phyloP scores from a whole-genome alignment of 306 rosid species.

The Prunus armeniaca region DNA sequence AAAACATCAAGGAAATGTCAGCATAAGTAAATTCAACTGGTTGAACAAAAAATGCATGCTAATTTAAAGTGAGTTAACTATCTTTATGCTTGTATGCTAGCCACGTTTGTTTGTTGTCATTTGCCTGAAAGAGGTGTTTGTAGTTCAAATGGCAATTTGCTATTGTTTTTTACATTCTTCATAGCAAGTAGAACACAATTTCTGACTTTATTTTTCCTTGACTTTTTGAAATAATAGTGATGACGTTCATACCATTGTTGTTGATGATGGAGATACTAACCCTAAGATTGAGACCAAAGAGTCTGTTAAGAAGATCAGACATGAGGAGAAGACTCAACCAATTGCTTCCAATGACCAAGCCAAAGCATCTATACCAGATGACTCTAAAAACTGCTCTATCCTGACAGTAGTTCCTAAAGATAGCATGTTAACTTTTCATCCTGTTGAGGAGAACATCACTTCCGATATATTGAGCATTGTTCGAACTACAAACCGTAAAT shows the following conservation, averaged over 20 bases:
- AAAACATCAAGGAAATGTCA: neutral
- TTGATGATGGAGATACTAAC: slow-evolving; percentile 43
- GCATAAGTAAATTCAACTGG: neutral
- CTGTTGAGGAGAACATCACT: slow-evolving; percentile 31
- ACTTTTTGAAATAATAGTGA: slow-evolving; percentile 29
- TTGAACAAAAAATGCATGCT: slow-evolving; percentile 8
- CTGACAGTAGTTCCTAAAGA: slow-evolving; percentile 26
- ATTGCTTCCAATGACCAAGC: slow-evolving; percentile 24
- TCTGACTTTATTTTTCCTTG: slow-evolving; percentile 21
- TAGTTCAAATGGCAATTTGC: slow-evolving; percentile 23
- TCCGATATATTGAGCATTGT: slow-evolving; percentile 76
- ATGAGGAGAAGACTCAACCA: slow-evolving; percentile 38
- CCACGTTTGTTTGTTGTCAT: neutral
- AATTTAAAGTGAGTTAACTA: neutral
- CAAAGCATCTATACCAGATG: slow-evolving; percentile 34
- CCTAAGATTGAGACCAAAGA: slow-evolving; percentile 41
- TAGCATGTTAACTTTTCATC: slow-evolving; percentile 29
- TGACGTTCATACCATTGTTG: slow-evolving; percentile 33
- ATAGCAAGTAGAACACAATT: slow-evolving; percentile 15
- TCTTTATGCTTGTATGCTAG: neutral
- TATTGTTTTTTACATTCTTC: slow-evolving; percentile 15
- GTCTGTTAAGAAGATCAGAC: slow-evolving; percentile 46
- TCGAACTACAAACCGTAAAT: slow-evolving; percentile 51
- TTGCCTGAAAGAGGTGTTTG: slow-evolving; percentile 5
- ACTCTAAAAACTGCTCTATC: slow-evolving; percentile 27